These are phyloP conservation scores for Panaeolus papilionaceus DNA, from an alignment of 768 basidiomycete genomes.

Conservation along the genomic window DNA sequence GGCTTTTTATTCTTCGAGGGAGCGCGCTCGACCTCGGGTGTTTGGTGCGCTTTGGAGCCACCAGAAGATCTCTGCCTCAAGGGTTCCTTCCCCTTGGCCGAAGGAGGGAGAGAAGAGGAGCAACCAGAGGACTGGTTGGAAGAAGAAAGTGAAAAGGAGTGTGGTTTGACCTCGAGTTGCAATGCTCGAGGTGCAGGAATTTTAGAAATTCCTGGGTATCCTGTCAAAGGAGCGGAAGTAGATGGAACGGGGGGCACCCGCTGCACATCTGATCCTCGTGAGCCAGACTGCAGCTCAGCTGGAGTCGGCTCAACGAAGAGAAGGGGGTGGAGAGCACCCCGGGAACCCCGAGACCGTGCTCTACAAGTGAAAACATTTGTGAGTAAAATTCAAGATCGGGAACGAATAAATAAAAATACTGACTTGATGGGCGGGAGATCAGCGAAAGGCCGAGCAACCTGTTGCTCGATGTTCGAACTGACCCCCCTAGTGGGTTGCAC, in stretches of 20 bases:
- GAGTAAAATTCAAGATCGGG: neutral
- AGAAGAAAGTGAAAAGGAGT: neutral
- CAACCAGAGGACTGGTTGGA: constrained; percentile 2
- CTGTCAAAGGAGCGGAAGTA: constrained; percentile 3
- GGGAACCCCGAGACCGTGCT: neutral
- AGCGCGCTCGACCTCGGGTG: constrained; percentile 5
- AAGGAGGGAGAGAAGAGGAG: neutral
- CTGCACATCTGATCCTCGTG: constrained; percentile 5
- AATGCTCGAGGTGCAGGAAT: constrained; percentile 10
- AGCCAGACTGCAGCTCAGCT: constrained; percentile 1
- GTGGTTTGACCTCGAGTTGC: constrained; percentile 10
- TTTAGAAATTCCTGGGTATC: constrained; percentile 7
- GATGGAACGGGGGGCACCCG: neutral
- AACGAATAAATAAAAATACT: neutral
- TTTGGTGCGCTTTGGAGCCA: neutral
- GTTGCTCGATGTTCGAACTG: neutral
- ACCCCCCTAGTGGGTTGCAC: neutral
- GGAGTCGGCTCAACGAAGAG: constrained; percentile 8
- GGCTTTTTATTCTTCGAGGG: constrained; percentile 13
- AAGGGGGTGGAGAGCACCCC: constrained; percentile 8
- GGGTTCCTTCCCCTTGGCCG: constrained; percentile 5
- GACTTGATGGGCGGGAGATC: neutral
- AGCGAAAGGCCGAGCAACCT: neutral
- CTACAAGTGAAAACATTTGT: neutral
- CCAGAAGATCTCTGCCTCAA: neutral